Percentiles rank a stretch among this genome's conserved stretches.
Evolutionary conservation across 352 stramenopile genomes (phyloP).

Genomic region (Phytopythium oedochilum): DNA sequence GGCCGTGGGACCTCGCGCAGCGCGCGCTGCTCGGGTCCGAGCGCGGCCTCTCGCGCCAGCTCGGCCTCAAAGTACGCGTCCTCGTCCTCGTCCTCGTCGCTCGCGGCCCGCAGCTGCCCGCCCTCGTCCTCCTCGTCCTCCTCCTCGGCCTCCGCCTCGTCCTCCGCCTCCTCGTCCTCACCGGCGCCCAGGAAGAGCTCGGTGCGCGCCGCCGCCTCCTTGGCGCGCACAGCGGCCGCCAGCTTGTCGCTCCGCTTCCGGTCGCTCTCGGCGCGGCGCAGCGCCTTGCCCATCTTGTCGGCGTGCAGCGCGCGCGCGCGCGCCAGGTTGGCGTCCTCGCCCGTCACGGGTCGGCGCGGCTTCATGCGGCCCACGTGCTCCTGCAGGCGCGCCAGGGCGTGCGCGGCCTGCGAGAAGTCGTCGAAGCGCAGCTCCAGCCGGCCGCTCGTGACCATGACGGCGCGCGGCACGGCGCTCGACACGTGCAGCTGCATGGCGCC

Average conservation of each 20-base stretch:
- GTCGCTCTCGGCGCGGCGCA: constrained; percentile 5
- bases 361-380: constrained; percentile 49
- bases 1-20: constrained; percentile 41
- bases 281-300: constrained; percentile 25
- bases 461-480: constrained; percentile 43
- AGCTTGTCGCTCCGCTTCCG: constrained; percentile 7
- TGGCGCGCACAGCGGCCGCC: constrained; percentile 1
- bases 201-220: neutral
- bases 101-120: neutral
- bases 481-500: constrained; percentile 56
- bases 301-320: constrained; percentile 34
- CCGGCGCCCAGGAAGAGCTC: constrained; percentile 3
- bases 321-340: constrained; percentile 37
- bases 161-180: constrained; percentile 7
- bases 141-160: neutral
- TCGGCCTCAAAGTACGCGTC: constrained; percentile 17
- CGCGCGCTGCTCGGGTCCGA: constrained; percentile 31
- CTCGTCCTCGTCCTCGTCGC: constrained; percentile 1
- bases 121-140: constrained; percentile 9
- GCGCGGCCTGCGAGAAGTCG: constrained; percentile 66
- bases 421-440: constrained; percentile 69
- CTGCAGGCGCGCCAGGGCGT: constrained; percentile 65
- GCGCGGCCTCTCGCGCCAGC: constrained; percentile 31
- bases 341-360: constrained; percentile 34
- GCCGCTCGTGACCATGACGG: constrained; percentile 70